These are phyloP conservation scores for Nissolia schottii DNA, from an alignment of 306 rosid genomes.

Conservation along the genomic window DNA sequence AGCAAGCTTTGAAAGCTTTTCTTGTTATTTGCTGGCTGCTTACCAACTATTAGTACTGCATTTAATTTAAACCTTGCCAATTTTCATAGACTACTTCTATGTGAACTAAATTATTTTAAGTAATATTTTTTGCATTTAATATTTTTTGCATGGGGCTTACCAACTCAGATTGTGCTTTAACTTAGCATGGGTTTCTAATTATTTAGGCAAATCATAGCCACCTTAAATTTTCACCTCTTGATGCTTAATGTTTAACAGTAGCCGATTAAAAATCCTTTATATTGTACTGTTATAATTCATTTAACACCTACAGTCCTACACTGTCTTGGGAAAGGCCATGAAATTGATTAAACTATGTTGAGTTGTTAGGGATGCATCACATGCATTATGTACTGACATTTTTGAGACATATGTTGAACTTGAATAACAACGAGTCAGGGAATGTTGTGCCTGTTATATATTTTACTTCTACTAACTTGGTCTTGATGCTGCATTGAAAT, in stretches of 20 bases:
- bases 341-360: not conserved
- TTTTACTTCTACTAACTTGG: not conserved
- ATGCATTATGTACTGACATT: not conserved
- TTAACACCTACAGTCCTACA: not conserved
- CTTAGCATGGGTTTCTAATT: not conserved
- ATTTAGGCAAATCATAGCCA: not conserved
- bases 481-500: not conserved
- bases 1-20: not conserved
- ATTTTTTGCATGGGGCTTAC: not conserved
- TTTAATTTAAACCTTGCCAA: not conserved
- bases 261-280: not conserved
- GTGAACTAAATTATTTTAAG: not conserved
- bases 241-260: conserved; percentile 4
- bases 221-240: conserved; percentile 11
- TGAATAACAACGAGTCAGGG: not conserved
- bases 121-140: not conserved
- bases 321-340: not conserved
- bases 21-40: not conserved
- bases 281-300: not conserved
- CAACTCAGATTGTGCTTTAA: not conserved
- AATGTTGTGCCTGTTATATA: not conserved
- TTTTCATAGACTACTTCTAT: conserved; percentile 2
- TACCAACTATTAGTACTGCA: not conserved
- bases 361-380: too few species aligned
- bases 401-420: not conserved